A percentile compares a stretch with the other conserved stretches of the same genome.
Evolutionary conservation across 805 yeast species (phyloP).

Genomic region (Ogataea pignaliae): DNA sequence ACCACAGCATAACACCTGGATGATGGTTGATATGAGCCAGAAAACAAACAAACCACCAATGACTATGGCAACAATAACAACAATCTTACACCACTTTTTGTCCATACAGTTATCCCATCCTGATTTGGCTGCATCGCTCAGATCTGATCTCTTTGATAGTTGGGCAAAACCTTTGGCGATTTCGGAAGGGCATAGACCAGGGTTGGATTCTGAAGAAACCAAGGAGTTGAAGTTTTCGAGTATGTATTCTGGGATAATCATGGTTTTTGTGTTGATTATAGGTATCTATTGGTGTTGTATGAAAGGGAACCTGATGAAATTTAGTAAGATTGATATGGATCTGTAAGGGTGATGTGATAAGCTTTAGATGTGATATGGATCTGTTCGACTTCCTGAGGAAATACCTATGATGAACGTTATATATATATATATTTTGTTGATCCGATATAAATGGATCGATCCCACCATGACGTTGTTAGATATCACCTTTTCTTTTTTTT

Average conservation of each 20-base stretch:
- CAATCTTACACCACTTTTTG: slow-evolving; percentile 67
- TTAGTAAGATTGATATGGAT: too few relatives aligned
- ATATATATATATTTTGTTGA: too few relatives aligned
- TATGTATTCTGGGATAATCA: slow-evolving; percentile 19
- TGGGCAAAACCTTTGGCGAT: slow-evolving; percentile 5
- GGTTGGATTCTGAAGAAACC: slow-evolving; percentile 4
- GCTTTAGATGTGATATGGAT: too few relatives aligned
- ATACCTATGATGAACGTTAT: too few relatives aligned
- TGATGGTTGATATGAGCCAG: slow-evolving; percentile 52
- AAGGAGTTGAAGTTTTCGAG: slow-evolving; percentile 15
- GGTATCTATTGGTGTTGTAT: too few relatives aligned
- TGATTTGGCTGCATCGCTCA: slow-evolving; percentile 5
- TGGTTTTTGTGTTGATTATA: too few relatives aligned
- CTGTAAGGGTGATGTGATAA: too few relatives aligned
- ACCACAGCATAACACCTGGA: slow-evolving; percentile 57
- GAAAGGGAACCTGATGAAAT: too few relatives aligned
- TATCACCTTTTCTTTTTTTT: too few relatives aligned
- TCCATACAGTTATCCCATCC: slow-evolving; percentile 79
- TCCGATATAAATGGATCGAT: too few relatives aligned
- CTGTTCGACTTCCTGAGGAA: too few relatives aligned
- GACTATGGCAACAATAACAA: slow-evolving; percentile 68
- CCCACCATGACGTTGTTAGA: too few relatives aligned
- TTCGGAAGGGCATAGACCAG: slow-evolving; percentile 19
- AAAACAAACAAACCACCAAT: slow-evolving; percentile 49
- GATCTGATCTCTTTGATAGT: slow-evolving; percentile 13